Conservation (phyloP, 495 filamentous ascomycete genomes). For the Lasiosphaeria miniovina region DNA sequence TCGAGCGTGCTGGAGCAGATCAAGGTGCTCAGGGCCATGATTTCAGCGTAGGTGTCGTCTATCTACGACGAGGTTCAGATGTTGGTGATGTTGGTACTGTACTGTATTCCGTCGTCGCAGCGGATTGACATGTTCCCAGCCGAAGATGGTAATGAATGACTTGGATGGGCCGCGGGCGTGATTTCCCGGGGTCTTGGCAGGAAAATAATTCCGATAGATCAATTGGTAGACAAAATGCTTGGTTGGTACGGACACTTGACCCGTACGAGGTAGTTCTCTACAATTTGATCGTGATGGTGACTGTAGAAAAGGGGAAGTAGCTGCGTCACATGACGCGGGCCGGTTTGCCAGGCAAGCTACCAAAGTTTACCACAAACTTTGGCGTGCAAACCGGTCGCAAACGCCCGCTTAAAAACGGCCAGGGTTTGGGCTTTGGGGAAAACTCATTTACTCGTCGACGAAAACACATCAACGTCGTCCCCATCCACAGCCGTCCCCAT, state of each 20-base stretch:
- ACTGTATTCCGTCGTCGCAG: too few relatives aligned
- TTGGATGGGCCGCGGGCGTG: not conserved
- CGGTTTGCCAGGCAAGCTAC: not conserved
- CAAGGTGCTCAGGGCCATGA: constrained; percentile 57
- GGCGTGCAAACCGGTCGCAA: too few relatives aligned
- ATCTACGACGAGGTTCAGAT: too few relatives aligned
- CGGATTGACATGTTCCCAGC: too few relatives aligned
- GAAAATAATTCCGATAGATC: not conserved
- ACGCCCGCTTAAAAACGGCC: too few relatives aligned
- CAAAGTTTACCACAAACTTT: too few relatives aligned
- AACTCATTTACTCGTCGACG: constrained; percentile 11
- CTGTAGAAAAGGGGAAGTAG: not conserved
- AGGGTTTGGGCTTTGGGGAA: not conserved
- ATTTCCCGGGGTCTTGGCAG: constrained; percentile 1
- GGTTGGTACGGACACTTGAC: not conserved
- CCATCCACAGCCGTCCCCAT: not conserved
- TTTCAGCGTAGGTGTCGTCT: not conserved
- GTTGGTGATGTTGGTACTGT: too few relatives aligned
- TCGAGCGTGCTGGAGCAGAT: constrained; percentile 76
- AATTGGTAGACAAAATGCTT: constrained; percentile 13
- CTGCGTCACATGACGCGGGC: not conserved
- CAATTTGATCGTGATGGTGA: not conserved
- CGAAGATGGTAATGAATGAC: not conserved
- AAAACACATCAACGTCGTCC: constrained; percentile 1
- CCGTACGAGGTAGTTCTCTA: too few relatives aligned